phyloP scores from a whole-genome alignment of 805 yeast genomes.

The Suhomyces pyralidae region DNA sequence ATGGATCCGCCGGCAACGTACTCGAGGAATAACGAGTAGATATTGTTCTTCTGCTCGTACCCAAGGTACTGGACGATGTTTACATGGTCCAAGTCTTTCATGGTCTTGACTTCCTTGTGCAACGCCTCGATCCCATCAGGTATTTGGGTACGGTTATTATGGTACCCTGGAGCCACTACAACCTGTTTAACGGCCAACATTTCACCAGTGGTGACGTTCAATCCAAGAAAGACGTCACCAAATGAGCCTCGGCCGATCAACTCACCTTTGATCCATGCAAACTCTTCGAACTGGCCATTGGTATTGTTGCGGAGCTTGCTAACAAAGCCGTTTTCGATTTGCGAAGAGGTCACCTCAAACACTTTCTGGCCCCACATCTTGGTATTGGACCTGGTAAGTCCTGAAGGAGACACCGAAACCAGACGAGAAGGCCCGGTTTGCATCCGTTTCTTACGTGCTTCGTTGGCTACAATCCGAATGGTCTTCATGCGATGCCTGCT shows the following conservation, averaged over 20 bases:
- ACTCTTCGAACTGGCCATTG: constrained; percentile 70
- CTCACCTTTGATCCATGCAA: constrained; percentile 98
- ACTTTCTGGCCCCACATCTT: constrained; percentile 97
- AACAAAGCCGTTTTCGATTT: constrained; percentile 58
- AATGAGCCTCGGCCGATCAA: constrained; percentile 94
- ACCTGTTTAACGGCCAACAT: constrained; percentile 99
- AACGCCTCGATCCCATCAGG: constrained; percentile 68
- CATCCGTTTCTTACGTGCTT: constrained; percentile 52
- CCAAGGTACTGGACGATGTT: constrained; percentile 97
- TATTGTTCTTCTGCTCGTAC: constrained; percentile 70
- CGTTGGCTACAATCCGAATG: constrained; percentile 88
- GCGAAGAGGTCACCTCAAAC: constrained; percentile 80
- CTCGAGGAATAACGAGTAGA: constrained; percentile 85
- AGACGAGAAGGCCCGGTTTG: constrained; percentile 10
- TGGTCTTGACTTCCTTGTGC: constrained; percentile 85
- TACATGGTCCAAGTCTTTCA: constrained; percentile 89
- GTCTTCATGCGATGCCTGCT: constrained; percentile 74
- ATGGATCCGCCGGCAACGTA: constrained; percentile 98
- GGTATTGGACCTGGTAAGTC: constrained; percentile 72
- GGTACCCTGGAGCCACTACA: constrained; percentile 46
- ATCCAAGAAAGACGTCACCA: constrained; percentile 88
- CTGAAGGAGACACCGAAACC: constrained; percentile 2
- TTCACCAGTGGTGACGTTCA: constrained; percentile 95
- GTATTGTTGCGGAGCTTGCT: constrained; percentile 61
- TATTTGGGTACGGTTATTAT: constrained; percentile 4